A percentile compares a stretch with the other conserved stretches of the same genome.
phyloP scores from a whole-genome alignment of 1,284 basidiomycete genomes.

The Ganoderma boninense region DNA sequence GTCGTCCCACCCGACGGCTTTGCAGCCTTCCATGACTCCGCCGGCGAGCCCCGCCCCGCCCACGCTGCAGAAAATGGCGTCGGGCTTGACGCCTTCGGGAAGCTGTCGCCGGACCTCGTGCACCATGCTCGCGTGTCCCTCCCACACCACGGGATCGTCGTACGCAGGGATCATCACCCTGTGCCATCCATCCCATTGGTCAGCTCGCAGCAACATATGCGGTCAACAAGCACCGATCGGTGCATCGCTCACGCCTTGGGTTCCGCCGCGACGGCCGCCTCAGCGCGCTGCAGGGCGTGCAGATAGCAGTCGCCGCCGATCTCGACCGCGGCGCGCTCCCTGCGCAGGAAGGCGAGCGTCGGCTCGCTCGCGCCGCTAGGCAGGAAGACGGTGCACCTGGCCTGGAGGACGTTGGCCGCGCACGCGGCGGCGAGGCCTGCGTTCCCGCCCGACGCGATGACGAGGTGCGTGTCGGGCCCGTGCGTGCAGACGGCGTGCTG shows the following conservation, averaged over 20 bases:
- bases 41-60: slow-evolving; percentile 78
- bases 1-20: slow-evolving; percentile 67
- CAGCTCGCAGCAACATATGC: background rate
- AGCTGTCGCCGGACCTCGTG: slow-evolving; percentile 67
- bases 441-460: slow-evolving; percentile 79
- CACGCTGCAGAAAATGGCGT: slow-evolving; percentile 79
- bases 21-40: slow-evolving; percentile 73
- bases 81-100: slow-evolving; percentile 52
- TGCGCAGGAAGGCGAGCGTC: slow-evolving; percentile 58
- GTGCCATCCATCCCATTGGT: background rate
- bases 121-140: slow-evolving; percentile 77
- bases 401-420: slow-evolving; percentile 59
- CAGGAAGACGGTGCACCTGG: slow-evolving; percentile 67
- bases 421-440: slow-evolving; percentile 77
- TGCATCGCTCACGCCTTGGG: slow-evolving; percentile 57
- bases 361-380: slow-evolving; percentile 48
- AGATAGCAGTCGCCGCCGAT: slow-evolving; percentile 63
- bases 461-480: slow-evolving; percentile 62
- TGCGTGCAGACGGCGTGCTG: slow-evolving; percentile 57
- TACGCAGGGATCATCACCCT: slow-evolving; percentile 76
- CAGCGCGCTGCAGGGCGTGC: slow-evolving; percentile 61
- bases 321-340: slow-evolving; percentile 63
- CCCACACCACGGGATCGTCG: slow-evolving; percentile 72
- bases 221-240: background rate
- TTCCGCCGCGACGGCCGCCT: slow-evolving; percentile 51